Percentiles rank a stretch among this genome's conserved stretches.
Evolutionary conservation across 1,284 basidiomycete species (phyloP).

Genomic region (Amylostereum areolatum): DNA sequence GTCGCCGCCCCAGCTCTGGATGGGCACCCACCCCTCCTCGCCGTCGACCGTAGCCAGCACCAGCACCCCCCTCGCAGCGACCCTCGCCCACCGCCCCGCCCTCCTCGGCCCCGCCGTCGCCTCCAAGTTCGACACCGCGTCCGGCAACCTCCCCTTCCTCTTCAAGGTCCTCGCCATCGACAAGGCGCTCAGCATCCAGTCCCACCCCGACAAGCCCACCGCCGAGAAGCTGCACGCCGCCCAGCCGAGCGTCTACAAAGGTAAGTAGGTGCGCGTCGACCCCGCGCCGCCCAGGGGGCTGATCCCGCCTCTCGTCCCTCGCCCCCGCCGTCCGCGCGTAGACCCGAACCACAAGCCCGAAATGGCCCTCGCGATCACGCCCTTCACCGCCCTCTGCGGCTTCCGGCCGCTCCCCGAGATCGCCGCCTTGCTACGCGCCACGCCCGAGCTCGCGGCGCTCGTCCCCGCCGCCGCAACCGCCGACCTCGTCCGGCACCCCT

Average conservation of each 20-base stretch:
- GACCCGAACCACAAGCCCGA: conserved; percentile 97
- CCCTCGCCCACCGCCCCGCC: conserved; percentile 61
- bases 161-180: conserved; percentile 93
- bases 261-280: conserved; percentile 31
- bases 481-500: conserved; percentile 35
- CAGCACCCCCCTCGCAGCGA: conserved; percentile 41
- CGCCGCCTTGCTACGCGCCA: conserved; percentile 55
- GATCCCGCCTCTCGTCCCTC: background rate
- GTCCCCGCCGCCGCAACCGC: conserved; percentile 52
- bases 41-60: conserved; percentile 58
- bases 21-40: conserved; percentile 93
- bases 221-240: conserved; percentile 74
- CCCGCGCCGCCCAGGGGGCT: background rate
- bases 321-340: conserved; percentile 25
- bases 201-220: conserved; percentile 91
- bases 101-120: conserved; percentile 66
- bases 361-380: conserved; percentile 93
- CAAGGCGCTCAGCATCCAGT: conserved; percentile 95
- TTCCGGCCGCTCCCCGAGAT: conserved; percentile 80
- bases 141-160: conserved; percentile 84
- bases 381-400: conserved; percentile 89
- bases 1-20: conserved; percentile 74
- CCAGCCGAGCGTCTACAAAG: conserved; percentile 87
- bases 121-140: conserved; percentile 52
- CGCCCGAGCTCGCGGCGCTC: conserved; percentile 76